A percentile compares a stretch with the other conserved stretches of the same genome.
phyloP scores from a whole-genome alignment of 1,284 basidiomycete genomes.

The Lentinus polychrous region DNA sequence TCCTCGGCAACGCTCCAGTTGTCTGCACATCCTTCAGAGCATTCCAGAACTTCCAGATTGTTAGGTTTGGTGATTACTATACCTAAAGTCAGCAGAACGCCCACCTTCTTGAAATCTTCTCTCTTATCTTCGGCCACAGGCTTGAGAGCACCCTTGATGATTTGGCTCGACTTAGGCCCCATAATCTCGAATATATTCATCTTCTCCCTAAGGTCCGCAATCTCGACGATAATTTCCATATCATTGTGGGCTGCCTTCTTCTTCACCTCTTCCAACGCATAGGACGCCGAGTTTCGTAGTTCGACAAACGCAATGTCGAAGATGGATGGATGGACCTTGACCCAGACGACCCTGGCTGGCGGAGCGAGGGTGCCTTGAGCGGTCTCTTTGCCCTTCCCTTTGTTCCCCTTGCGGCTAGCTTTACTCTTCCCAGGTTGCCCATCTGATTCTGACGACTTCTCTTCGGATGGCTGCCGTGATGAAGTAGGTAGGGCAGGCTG shows the following conservation, averaged over 20 bases:
- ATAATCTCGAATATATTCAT: constrained; percentile 82
- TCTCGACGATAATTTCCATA: constrained; percentile 42
- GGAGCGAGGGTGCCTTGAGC: constrained; percentile 6
- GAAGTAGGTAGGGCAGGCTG: constrained; percentile 27
- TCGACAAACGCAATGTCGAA: constrained; percentile 49
- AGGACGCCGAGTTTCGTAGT: constrained; percentile 44
- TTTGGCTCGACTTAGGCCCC: constrained; percentile 76
- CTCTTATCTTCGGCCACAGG: constrained; percentile 46
- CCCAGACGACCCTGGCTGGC: constrained; percentile 51
- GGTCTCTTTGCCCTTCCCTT: constrained; percentile 14
- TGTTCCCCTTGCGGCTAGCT: constrained; percentile 11
- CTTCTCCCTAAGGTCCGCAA: constrained; percentile 62
- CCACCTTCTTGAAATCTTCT: constrained; percentile 57
- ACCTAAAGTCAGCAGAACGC: constrained; percentile 9
- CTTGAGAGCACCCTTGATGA: constrained; percentile 67
- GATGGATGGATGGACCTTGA: constrained; percentile 72
- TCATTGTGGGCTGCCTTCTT: constrained; percentile 19
- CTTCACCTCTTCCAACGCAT: constrained; percentile 38
- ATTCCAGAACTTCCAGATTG: constrained; percentile 58
- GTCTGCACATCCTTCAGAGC: constrained; percentile 55
- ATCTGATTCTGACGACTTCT: constrained; percentile 2
- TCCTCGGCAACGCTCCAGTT: constrained; percentile 59
- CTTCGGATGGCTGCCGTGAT: neutral
- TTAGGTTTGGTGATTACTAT: neutral
- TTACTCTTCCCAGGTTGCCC: constrained; percentile 14